Evolutionary conservation across 768 basidiomycete genomes (phyloP).

Genomic region (Kockovaella imperatae): DNA sequence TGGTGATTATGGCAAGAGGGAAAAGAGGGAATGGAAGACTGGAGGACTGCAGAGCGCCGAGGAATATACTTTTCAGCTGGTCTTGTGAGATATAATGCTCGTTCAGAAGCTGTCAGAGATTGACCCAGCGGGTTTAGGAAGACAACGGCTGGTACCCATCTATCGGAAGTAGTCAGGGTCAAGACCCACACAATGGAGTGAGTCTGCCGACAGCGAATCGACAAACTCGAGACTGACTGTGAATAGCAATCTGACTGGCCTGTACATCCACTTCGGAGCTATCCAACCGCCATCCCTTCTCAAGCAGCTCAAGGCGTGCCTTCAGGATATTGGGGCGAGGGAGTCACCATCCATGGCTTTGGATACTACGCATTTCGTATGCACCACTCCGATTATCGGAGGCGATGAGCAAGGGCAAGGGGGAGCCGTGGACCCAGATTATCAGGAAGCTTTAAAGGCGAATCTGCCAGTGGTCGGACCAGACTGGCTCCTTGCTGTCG

Average conservation of each 20-base stretch:
- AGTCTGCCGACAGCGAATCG: constrained; percentile 2
- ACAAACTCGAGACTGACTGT: constrained; percentile 1
- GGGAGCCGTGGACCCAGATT: constrained; percentile 62
- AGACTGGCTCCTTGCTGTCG: constrained; percentile 87
- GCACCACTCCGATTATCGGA: constrained; percentile 72
- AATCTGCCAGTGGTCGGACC: constrained; percentile 93
- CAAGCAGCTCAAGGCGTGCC: constrained; percentile 70
- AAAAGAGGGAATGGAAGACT: constrained; percentile 39
- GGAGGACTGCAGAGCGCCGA: constrained; percentile 47
- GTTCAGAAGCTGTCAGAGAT: background rate
- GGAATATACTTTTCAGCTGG: constrained; percentile 88
- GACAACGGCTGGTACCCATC: constrained; percentile 83
- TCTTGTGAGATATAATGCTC: constrained; percentile 53
- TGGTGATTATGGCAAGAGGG: constrained; percentile 63
- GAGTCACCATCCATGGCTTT: constrained; percentile 92
- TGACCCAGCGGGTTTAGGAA: constrained; percentile 24
- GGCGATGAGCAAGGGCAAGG: constrained; percentile 47
- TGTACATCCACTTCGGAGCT: constrained; percentile 89
- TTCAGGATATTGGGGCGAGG: constrained; percentile 77
- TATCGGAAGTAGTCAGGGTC: constrained; percentile 72
- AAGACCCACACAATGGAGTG: constrained; percentile 77
- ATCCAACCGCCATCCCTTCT: constrained; percentile 68
- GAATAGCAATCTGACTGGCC: constrained; percentile 77
- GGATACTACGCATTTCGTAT: constrained; percentile 97
- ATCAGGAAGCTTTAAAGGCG: constrained; percentile 87